A percentile compares a stretch with the other conserved stretches of the same genome.
phyloP scores from a whole-genome alignment of 1,284 basidiomycete species.

The Agaricales sp. region DNA sequence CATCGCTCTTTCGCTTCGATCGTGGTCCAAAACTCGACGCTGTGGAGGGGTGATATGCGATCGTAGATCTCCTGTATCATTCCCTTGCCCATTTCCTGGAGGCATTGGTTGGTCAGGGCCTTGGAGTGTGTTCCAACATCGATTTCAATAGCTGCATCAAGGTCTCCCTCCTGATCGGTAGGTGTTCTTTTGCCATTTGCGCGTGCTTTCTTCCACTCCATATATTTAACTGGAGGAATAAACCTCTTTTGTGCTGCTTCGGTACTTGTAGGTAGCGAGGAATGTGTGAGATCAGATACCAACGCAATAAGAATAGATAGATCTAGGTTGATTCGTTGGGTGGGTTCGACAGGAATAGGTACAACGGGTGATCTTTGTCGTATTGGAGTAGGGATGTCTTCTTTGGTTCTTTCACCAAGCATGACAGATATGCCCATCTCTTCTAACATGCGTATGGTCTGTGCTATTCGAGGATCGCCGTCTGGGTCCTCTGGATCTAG shows the following conservation, averaged over 20 bases:
- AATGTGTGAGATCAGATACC: conserved; percentile 73
- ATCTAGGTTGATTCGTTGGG: conserved; percentile 62
- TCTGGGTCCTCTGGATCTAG: conserved; percentile 36
- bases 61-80: conserved; percentile 55
- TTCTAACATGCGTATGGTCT: conserved; percentile 45
- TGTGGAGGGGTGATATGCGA: conserved; percentile 21
- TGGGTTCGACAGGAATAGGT: conserved; percentile 30
- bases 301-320: conserved; percentile 76
- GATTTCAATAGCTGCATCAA: conserved; percentile 18
- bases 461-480: conserved; percentile 47
- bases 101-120: conserved; percentile 51
- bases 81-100: conserved; percentile 64
- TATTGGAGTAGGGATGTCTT: conserved; percentile 16
- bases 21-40: conserved; percentile 69
- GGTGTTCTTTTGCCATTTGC: conserved; percentile 13
- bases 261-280: conserved; percentile 44
- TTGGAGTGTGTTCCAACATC: conserved; percentile 44
- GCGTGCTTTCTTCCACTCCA: conserved; percentile 41
- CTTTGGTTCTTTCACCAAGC: conserved; percentile 45
- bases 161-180: conserved; percentile 8
- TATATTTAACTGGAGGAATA: conserved; percentile 40
- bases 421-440: conserved; percentile 57
- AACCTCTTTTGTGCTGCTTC: conserved; percentile 57
- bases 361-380: too few relatives aligned
- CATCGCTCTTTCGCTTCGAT: conserved; percentile 60